Evolutionary conservation across 106 monocot species (phyloP), one percentile per base, ranked within the genome.

Genomic region (Allium sativum): DNA sequence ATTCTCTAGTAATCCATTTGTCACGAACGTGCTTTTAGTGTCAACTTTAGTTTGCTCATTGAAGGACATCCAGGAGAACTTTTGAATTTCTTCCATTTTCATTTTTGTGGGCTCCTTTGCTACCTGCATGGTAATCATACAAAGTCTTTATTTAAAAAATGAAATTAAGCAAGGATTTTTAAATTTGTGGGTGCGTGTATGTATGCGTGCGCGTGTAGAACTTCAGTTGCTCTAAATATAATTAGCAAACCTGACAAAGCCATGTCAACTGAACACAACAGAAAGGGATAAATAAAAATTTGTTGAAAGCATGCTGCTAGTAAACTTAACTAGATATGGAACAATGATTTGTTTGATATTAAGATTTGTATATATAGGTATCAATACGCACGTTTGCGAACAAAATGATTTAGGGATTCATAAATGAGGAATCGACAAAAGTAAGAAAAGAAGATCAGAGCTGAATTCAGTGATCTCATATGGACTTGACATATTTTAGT

Each of bases 1-100:
- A 57, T 96, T 90, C 57, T 96, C 96, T 61, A 84, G 60, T 45
- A 98, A 59, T 10, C 91, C 96, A 58, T 65, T 65, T 19, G 75
- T 78, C 31, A 85, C 77, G 52, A 92, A 91, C 53, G 88, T 73
- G 8, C 46, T 68, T 22, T 82, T 82, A 53, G 77, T 66, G 16
- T 75, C 62, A 12, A 79, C 60, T 52, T 87, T 62, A 10, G 64
- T 76, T 10, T 80, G 61, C 51, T 85, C 90, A 48, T 60, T 74
- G 72, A 78, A 98, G 12, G 96, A 84, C 18, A 72, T 53, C 91
- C 91, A 98, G 18, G 70, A 58, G 62, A 92, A 88, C 20, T 64
- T 73, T 18, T 72, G 74, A 47, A 75, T 70, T 15, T 17, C 22
- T 22, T 22, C 65, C 96, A 98, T 98, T 55, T 78, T 92, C 67